A percentile compares a stretch with the other conserved stretches of the same genome.
These are phyloP conservation scores for Globisporangium mamillatum DNA, from an alignment of 352 stramenopile species.

Conservation along the genomic window DNA sequence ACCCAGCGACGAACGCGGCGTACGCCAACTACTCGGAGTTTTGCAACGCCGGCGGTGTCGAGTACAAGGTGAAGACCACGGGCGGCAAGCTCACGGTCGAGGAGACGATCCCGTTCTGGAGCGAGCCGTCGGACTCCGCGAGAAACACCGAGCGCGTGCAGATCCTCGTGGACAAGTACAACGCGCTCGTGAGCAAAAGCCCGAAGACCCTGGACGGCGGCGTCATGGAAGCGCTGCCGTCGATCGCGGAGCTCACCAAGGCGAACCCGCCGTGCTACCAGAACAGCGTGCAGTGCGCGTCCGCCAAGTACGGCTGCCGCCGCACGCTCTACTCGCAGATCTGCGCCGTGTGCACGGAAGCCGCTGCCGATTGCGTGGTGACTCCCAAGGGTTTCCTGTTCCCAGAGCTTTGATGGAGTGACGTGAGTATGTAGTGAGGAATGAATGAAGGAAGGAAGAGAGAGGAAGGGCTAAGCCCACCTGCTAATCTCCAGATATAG, in stretches of 20 bases:
- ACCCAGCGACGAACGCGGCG: slow-evolving; percentile 30
- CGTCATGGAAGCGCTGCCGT: slow-evolving; percentile 46
- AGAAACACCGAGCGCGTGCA: slow-evolving; percentile 46
- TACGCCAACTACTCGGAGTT: slow-evolving; percentile 62
- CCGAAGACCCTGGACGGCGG: slow-evolving; percentile 33
- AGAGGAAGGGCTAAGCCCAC: no score
- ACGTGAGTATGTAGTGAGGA: background rate
- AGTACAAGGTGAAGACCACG: slow-evolving; percentile 43
- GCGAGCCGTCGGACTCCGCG: slow-evolving; percentile 34
- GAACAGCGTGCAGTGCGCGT: slow-evolving; percentile 50
- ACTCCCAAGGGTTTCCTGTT: slow-evolving; percentile 17
- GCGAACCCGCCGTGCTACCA: slow-evolving; percentile 59
- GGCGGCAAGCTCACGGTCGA: slow-evolving; percentile 27
- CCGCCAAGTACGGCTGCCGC: slow-evolving; percentile 46
- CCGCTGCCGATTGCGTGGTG: slow-evolving; percentile 31
- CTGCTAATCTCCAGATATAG: no score
- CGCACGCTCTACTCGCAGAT: slow-evolving; percentile 56
- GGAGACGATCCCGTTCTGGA: slow-evolving; percentile 63
- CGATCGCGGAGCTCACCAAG: slow-evolving; percentile 27
- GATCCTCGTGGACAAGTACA: slow-evolving; percentile 50
- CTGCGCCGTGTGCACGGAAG: slow-evolving; percentile 44
- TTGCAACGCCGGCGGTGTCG: slow-evolving; percentile 44
- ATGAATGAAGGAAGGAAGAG: no score
- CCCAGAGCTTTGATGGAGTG: slow-evolving; percentile 10
- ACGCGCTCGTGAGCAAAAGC: slow-evolving; percentile 26